Evolutionary conservation across 2,329 filamentous ascomycete genomes (phyloP), one percentile per base, ranked within the genome.

Genomic region (Phialophora verrucosa): DNA sequence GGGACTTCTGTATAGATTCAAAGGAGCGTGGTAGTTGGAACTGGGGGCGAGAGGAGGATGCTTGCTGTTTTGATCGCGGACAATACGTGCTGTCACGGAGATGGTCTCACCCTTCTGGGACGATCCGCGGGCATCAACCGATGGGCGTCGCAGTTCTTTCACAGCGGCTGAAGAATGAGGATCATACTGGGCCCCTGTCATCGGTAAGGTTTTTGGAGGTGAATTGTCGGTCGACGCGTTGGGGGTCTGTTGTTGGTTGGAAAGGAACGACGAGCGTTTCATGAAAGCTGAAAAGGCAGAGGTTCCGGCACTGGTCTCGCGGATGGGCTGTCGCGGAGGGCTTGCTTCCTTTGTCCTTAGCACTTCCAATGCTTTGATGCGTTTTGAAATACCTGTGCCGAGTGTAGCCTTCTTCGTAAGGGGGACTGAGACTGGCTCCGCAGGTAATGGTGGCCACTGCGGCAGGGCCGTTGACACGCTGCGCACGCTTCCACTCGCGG

Each of bases 291-390:
- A 67, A 59, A 74, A 74, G 54, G 73, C 75, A 42, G 74, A 73
- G 32, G 69, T 65, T 17, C 71, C 65, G 66, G 68, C 73, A 68
- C 71, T 62, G 62, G 32, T 73, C 62, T 70, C 69, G 27, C 69
- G 69, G 11, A 63, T 49, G 23, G 74, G 62, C 74, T 69, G 77
- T 69, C 70, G 78, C 73, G 64, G 76, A 72, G 62, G 53, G 25
- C 51, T 67, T 20, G 44, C 53, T 12, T 73, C 70, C 32, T 70
- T 70, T 23, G 70, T 62, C 31, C 68, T 83, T 63, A 95, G 84
- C 77, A 92, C 93, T 75, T 97, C 91, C 61, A 99, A 83, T 6
- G 93, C 93, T 78, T 97, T 96, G 77, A 98, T 98, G 50, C 95
- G 90, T 76, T 94, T 92, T 2, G 94, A 96, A 67, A 99, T 97